Evolutionary conservation across 345 rosid species (phyloP).

Genomic region (Gossypium bickii): DNA sequence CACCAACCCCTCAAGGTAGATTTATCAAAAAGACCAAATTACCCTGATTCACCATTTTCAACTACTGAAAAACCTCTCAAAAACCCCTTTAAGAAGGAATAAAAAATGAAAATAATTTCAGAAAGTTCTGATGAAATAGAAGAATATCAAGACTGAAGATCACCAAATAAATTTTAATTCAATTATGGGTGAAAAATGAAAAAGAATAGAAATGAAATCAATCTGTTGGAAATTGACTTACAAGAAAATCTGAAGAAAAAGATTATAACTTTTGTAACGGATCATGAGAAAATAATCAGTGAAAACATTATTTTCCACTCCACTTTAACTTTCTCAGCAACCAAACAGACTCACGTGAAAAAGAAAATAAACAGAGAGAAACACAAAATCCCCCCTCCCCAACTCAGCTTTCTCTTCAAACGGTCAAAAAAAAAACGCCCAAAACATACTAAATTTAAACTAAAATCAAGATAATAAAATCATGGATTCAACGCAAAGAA

Average conservation of each 20-base stretch:
- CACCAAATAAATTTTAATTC: background rate
- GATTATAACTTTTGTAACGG: conserved; percentile 1
- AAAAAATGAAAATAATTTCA: background rate
- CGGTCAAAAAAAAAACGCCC: background rate
- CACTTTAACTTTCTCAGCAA: conserved; percentile 24
- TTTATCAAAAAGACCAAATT: background rate
- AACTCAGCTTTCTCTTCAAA: conserved; percentile 19
- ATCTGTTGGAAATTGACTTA: background rate
- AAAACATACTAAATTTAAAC: conserved; percentile 17
- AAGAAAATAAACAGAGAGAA: background rate
- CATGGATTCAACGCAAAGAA: background rate
- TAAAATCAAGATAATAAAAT: background rate
- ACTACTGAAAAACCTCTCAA: conserved; percentile 20
- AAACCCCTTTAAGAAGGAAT: conserved; percentile 3
- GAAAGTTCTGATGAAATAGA: background rate
- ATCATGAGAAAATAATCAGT: background rate
- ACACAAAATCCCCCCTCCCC: conserved; percentile 4
- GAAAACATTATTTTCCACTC: conserved; percentile 3
- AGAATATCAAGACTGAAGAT: background rate
- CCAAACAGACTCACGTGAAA: background rate
- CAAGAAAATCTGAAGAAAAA: background rate
- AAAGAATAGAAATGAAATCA: background rate
- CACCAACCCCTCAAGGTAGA: background rate
- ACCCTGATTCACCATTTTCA: conserved; percentile 27
- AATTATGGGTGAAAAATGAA: background rate